phyloP scores from a whole-genome alignment of 495 filamentous ascomycete species.

The Neurospora tetrasperma region DNA sequence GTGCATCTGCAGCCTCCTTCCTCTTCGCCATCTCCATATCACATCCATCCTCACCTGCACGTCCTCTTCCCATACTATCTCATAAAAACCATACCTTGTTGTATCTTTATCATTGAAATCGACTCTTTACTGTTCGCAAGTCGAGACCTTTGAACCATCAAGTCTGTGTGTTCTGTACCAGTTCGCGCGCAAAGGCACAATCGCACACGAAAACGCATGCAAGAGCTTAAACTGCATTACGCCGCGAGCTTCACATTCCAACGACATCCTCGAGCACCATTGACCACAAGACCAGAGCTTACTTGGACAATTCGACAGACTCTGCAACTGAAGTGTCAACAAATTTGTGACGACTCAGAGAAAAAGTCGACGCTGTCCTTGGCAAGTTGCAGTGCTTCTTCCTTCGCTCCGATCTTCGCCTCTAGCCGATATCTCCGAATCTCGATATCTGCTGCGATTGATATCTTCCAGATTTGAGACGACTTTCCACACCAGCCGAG shows the following conservation, averaged over 20 bases:
- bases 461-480: background rate
- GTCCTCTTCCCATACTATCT: background rate
- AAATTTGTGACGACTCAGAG: background rate
- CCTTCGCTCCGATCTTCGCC: background rate
- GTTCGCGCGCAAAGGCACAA: background rate
- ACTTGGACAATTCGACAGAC: background rate
- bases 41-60: background rate
- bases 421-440: background rate
- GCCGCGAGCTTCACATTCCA: background rate
- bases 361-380: background rate
- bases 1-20: background rate
- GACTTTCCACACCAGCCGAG: background rate
- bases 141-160: background rate
- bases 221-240: background rate
- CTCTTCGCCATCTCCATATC: background rate
- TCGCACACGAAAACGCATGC: background rate
- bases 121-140: background rate
- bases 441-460: background rate
- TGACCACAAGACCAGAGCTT: background rate
- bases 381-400: background rate
- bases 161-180: background rate
- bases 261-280: background rate
- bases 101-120: background rate
- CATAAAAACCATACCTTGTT: background rate
- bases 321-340: background rate